Evolutionary conservation across 148 eudicot genomes (phyloP).

Genomic region (Cornus suecica): DNA sequence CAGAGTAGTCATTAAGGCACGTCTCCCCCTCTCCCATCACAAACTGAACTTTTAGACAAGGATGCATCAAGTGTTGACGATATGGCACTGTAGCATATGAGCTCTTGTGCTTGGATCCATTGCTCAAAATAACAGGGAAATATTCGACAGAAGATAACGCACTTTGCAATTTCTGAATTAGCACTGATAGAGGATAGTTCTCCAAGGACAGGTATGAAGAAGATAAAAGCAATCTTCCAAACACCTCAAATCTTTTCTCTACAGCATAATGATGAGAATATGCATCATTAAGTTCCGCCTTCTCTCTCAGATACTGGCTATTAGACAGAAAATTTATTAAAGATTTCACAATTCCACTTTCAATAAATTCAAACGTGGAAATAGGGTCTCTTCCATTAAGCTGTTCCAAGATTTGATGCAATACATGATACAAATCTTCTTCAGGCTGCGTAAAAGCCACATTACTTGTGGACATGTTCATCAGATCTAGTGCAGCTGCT

Average conservation of each 20-base stretch:
- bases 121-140: conserved; percentile 59
- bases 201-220: conserved; percentile 31
- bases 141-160: conserved; percentile 76
- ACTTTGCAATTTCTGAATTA: conserved; percentile 63
- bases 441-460: conserved; percentile 33
- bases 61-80: conserved; percentile 44
- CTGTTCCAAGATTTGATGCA: conserved; percentile 58
- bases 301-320: conserved; percentile 35
- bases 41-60: conserved; percentile 71
- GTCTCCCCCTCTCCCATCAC: conserved; percentile 60
- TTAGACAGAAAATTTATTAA: conserved; percentile 56
- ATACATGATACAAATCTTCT: conserved; percentile 44
- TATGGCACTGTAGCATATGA: conserved; percentile 74
- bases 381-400: conserved; percentile 63
- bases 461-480: conserved; percentile 24
- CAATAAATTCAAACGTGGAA: conserved; percentile 91
- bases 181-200: conserved; percentile 37
- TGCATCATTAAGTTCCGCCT: conserved; percentile 19
- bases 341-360: conserved; percentile 81
- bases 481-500: conserved; percentile 49
- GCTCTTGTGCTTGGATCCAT: conserved; percentile 39
- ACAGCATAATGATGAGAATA: conserved; percentile 20
- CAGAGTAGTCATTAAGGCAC: conserved; percentile 50
- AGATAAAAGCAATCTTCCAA: conserved; percentile 60
- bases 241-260: conserved; percentile 61